Percentiles rank a stretch among this genome's conserved stretches.
Evolutionary conservation across 805 yeast genomes (phyloP).

Genomic region (Saturnispora ahearnii): DNA sequence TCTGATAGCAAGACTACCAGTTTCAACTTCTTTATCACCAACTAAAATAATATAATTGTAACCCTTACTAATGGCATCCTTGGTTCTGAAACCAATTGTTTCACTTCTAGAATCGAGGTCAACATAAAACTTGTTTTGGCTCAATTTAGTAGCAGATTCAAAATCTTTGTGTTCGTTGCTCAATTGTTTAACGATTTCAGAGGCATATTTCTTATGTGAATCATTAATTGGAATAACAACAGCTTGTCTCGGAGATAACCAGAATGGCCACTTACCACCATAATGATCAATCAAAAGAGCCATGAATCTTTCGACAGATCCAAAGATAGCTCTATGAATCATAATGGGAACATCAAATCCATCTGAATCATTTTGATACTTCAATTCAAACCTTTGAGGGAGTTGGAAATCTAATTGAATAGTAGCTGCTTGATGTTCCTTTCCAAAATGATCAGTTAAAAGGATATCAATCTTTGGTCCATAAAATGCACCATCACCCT

Average conservation of each 20-base stretch:
- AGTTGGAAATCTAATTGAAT: conserved; percentile 92
- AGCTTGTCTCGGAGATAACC: conserved; percentile 92
- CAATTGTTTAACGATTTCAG: conserved; percentile 37
- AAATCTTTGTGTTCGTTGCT: conserved; percentile 32
- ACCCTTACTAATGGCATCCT: conserved; percentile 66
- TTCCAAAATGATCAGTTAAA: conserved; percentile 69
- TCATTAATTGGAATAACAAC: conserved; percentile 72
- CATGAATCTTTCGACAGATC: conserved; percentile 86
- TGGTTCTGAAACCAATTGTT: conserved; percentile 72
- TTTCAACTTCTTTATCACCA: conserved; percentile 74
- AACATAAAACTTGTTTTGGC: conserved; percentile 54
- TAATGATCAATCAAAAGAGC: conserved; percentile 87
- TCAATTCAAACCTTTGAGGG: conserved; percentile 73
- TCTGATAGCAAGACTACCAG: conserved; percentile 55
- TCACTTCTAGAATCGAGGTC: conserved; percentile 71
- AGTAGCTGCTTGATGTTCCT: conserved; percentile 90
- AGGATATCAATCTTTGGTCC: conserved; percentile 93
- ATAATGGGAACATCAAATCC: conserved; percentile 68
- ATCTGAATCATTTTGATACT: conserved; percentile 49
- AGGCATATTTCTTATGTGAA: conserved; percentile 47
- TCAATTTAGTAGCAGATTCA: conserved; percentile 42
- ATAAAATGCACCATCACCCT: conserved; percentile 95
- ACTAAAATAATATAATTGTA: conserved; percentile 75
- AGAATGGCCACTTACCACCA: conserved; percentile 94
- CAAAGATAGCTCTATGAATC: conserved; percentile 93